These are phyloP conservation scores for Calcarisporium arbuscula DNA, from an alignment of 2,329 filamentous ascomycete genomes.

Conservation along the genomic window DNA sequence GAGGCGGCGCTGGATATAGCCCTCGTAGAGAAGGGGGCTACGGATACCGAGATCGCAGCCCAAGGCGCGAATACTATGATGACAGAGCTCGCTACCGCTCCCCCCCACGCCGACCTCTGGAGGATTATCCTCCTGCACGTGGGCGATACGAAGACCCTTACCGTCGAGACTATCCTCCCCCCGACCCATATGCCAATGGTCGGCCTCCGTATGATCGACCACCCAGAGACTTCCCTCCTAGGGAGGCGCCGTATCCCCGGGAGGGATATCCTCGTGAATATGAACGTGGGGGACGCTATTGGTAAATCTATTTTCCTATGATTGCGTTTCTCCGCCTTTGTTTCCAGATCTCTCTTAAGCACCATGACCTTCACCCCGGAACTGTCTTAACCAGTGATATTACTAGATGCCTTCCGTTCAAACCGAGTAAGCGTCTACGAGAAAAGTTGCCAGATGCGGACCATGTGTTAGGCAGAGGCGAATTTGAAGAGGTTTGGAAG, in stretches of 20 bases:
- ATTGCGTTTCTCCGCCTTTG: too few species aligned
- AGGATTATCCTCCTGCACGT: conserved; percentile 69
- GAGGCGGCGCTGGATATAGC: conserved; percentile 64
- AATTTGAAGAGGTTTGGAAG: too few species aligned
- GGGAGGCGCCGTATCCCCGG: conserved; percentile 32
- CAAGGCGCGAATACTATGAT: conserved; percentile 81
- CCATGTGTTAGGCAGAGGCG: too few species aligned
- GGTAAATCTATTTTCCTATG: conserved; percentile 33
- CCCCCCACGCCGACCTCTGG: conserved; percentile 68
- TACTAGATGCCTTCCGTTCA: too few species aligned
- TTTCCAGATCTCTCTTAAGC: too few species aligned
- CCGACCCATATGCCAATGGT: conserved; percentile 55
- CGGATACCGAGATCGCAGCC: conserved; percentile 83
- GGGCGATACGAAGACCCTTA: conserved; percentile 73
- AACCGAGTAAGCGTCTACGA: too few species aligned
- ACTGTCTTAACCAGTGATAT: conserved; percentile 27
- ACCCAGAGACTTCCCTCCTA: conserved; percentile 44
- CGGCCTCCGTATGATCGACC: conserved; percentile 48
- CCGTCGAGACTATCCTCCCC: conserved; percentile 59
- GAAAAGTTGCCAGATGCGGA: too few species aligned
- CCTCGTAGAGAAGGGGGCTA: conserved; percentile 64
- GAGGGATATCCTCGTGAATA: conserved; percentile 42
- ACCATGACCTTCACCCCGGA: too few species aligned
- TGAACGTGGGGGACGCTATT: conserved; percentile 44
- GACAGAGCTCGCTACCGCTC: conserved; percentile 76